Conservation (phyloP, 2,329 filamentous ascomycete genomes). For the Penicillium thymicola region DNA sequence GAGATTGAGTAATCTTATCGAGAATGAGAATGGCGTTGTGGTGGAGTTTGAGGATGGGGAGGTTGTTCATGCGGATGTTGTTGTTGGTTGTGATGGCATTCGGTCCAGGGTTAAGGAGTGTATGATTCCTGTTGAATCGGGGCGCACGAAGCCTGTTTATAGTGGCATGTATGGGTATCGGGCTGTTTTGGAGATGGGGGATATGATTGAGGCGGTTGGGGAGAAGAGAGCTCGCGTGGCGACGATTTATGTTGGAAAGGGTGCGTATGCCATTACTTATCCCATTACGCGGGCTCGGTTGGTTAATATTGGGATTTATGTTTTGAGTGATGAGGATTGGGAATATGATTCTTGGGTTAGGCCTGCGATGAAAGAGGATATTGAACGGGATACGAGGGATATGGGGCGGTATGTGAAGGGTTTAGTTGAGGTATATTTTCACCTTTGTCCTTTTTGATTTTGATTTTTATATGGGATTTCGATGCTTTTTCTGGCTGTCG, state of each 20-base stretch:
- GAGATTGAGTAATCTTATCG: slow-evolving; percentile 13
- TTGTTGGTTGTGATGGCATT: slow-evolving; percentile 40
- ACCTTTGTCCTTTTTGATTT: no score
- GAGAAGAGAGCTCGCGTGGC: slow-evolving; percentile 31
- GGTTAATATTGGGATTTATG: slow-evolving; percentile 34
- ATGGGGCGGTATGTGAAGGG: slow-evolving; percentile 30
- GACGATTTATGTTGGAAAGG: slow-evolving; percentile 31
- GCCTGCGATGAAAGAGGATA: slow-evolving; percentile 28
- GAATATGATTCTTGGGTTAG: slow-evolving; percentile 31
- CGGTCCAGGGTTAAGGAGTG: slow-evolving; percentile 29
- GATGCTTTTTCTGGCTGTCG: not conserved
- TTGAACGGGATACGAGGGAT: slow-evolving; percentile 24
- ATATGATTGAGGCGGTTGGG: slow-evolving; percentile 33
- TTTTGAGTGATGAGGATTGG: slow-evolving; percentile 26
- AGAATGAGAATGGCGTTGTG: not conserved
- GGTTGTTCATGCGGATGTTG: slow-evolving; percentile 26
- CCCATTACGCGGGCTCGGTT: slow-evolving; percentile 34
- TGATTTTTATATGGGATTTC: not conserved
- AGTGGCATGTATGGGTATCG: slow-evolving; percentile 38
- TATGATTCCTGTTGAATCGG: slow-evolving; percentile 19
- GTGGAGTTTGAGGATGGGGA: slow-evolving; percentile 34
- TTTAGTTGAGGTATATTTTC: slow-evolving; percentile 26
- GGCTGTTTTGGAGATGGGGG: slow-evolving; percentile 33
- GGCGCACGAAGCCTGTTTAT: slow-evolving; percentile 22
- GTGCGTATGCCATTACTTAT: slow-evolving; percentile 34